A percentile compares a stretch with the other conserved stretches of the same genome.
phyloP scores from a whole-genome alignment of 805 yeast genomes.

The Yarrowia sp. region DNA sequence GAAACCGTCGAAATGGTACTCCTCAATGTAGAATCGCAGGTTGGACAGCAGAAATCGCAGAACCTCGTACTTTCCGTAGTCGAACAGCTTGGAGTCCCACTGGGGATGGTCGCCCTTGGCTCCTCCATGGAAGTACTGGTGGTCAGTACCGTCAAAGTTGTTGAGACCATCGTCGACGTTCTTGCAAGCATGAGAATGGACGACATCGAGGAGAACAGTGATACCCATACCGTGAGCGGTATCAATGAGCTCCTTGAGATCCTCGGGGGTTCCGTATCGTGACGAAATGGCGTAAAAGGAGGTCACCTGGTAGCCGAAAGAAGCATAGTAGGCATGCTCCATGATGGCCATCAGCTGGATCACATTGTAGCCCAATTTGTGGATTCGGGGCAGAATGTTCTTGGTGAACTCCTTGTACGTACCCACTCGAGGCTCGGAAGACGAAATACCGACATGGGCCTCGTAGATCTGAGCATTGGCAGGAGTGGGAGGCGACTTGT shows the following conservation, averaged over 20 bases:
- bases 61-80: constrained; percentile 91
- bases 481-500: constrained; percentile 65
- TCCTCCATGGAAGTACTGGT: constrained; percentile 94
- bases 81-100: constrained; percentile 97
- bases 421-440: constrained; percentile 86
- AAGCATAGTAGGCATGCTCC: constrained; percentile 99
- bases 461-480: constrained; percentile 79
- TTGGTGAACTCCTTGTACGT: constrained; percentile 83
- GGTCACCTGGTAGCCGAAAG: constrained; percentile 97
- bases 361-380: constrained; percentile 86
- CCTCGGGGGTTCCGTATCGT: constrained; percentile 94
- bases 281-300: constrained; percentile 90
- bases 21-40: constrained; percentile 81
- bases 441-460: constrained; percentile 91
- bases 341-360: constrained; percentile 96
- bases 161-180: constrained; percentile 94
- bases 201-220: constrained; percentile 86
- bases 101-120: constrained; percentile 84
- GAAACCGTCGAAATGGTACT: constrained; percentile 90
- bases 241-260: constrained; percentile 86
- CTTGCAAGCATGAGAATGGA: constrained; percentile 95
- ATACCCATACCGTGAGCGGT: constrained; percentile 90
- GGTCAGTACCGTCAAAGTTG: constrained; percentile 92
- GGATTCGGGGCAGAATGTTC: constrained; percentile 82
- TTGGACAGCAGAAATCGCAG: constrained; percentile 84